Percentiles rank a stretch among this genome's conserved stretches.
Evolutionary conservation across 2,329 filamentous ascomycete genomes (phyloP).

Genomic region (Fonsecaea pedrosoi): DNA sequence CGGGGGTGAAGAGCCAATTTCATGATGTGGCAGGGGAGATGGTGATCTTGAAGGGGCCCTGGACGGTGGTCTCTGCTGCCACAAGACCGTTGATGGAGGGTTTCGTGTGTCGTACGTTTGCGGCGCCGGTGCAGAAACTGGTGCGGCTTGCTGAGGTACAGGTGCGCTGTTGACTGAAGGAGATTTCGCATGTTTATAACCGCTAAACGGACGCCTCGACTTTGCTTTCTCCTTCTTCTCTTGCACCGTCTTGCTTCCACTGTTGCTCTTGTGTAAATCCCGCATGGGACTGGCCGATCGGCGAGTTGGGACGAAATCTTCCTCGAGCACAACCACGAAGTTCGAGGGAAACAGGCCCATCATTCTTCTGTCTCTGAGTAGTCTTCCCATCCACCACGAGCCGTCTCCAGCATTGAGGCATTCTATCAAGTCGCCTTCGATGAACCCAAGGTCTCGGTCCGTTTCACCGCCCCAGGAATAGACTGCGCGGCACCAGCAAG

Average conservation of each 20-base stretch:
- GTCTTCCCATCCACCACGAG: conserved; percentile 95
- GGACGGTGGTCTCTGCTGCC: conserved; percentile 47
- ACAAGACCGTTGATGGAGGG: conserved; percentile 48
- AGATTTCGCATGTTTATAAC: conserved; percentile 61
- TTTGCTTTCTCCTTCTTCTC: conserved; percentile 63
- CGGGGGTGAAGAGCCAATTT: conserved; percentile 74
- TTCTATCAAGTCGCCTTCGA: conserved; percentile 97
- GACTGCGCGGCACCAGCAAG: conserved; percentile 88
- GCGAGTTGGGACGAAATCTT: conserved; percentile 76
- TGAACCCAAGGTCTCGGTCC: conserved; percentile 92
- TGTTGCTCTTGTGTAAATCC: conserved; percentile 54
- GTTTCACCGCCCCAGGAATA: conserved; percentile 97
- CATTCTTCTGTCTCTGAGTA: conserved; percentile 87
- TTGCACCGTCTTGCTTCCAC: conserved; percentile 41
- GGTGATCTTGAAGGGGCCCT: conserved; percentile 46
- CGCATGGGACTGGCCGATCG: conserved; percentile 61
- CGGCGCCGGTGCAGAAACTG: conserved; percentile 34
- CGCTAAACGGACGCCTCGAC: conserved; percentile 69
- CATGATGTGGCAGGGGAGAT: conserved; percentile 43
- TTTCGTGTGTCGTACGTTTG: conserved; percentile 45
- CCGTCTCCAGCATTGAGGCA: conserved; percentile 97
- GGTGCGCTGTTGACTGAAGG: conserved; percentile 44
- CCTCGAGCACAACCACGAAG: conserved; percentile 88
- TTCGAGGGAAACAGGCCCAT: conserved; percentile 96
- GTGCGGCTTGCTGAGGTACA: conserved; percentile 23